Conservation (phyloP, 208 protist genomes). For the Trypanosoma brucei region DNA sequence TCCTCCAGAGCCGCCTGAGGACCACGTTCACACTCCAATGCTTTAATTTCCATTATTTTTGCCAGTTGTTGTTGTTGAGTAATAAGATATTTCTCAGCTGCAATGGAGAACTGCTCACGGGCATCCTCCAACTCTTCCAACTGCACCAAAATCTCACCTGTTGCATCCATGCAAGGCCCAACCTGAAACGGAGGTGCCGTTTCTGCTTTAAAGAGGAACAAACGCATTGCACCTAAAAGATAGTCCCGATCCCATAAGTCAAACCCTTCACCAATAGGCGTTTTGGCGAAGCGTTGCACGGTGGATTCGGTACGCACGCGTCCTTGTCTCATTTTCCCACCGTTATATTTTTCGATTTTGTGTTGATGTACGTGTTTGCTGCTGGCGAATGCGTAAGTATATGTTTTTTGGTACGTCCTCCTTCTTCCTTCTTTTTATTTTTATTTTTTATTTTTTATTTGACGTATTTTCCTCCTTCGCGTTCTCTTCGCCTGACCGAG, state of each 20-base stretch:
- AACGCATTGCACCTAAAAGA: constrained; percentile 75
- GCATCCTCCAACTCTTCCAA: constrained; percentile 83
- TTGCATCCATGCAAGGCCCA: constrained; percentile 75
- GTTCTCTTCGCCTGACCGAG: too few species aligned
- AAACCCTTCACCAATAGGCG: constrained; percentile 84
- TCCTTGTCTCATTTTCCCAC: constrained; percentile 45
- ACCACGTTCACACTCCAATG: constrained; percentile 49
- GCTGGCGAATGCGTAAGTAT: too few species aligned
- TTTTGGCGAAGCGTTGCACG: constrained; percentile 80
- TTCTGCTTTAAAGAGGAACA: constrained; percentile 88
- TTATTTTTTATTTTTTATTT: too few species aligned
- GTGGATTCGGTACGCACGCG: constrained; percentile 85
- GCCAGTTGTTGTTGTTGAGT: constrained; percentile 76
- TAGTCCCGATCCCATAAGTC: constrained; percentile 87
- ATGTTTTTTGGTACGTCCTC: too few species aligned
- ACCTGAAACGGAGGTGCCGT: constrained; percentile 83
- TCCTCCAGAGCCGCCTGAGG: constrained; percentile 48
- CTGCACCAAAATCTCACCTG: constrained; percentile 71
- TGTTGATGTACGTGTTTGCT: background rate
- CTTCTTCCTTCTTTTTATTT: too few species aligned
- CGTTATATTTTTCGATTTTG: background rate
- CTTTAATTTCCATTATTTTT: constrained; percentile 75
- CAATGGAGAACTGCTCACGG: constrained; percentile 61
- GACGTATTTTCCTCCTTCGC: too few species aligned
- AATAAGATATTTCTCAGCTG: constrained; percentile 76